Evolutionary conservation across 2,329 filamentous ascomycete species (phyloP), one percentile per base, ranked within the genome.

Genomic region (Apiospora aurea): DNA sequence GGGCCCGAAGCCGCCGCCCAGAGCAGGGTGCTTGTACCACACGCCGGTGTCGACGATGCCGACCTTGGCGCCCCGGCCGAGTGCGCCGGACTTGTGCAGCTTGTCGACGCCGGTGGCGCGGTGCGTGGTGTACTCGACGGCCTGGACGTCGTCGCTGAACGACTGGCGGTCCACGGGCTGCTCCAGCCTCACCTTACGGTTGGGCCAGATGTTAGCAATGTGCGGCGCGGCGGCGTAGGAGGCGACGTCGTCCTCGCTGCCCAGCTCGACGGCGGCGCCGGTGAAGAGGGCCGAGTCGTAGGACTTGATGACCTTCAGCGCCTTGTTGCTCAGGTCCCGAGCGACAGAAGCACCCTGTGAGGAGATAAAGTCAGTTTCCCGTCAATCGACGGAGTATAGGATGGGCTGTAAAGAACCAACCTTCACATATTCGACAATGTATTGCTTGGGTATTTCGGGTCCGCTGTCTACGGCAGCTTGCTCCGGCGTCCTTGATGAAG

Each of bases 41-140:
- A 75, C 72, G 3, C 75, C 75, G 5, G 69, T 75, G 57, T 76
- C 75, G 64, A 76, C 43, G 6, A 76, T 73, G 16, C 73, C 75
- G 38, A 75, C 68, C 69, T 75, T 75, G 18, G 72, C 70, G 6
- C 72, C 74, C 44, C 74, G 71, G 4, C 74, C 74, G 29, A 75
- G 73, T 18, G 74, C 71, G 2, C 72, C 74, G 5, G 73, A 69
- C 68, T 71, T 71, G 57, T 75, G 74, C 10, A 75, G 61, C n/a
- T 70, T 74, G 29, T 73, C 74, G 2, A 75, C 72, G 21, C 74
- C 74, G n/a, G 66, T 68, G 24, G 66, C 66, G 4, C 66, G 69
- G 38, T 44, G 66, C n/a, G 66, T 46, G n/a, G 10, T 68, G 66
- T 68, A 68, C 41, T 68, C 43, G 41, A 4, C 14, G 41, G 66